Conservation (phyloP, 2,329 filamentous ascomycete species). For the Fusarium nematophilum region DNA sequence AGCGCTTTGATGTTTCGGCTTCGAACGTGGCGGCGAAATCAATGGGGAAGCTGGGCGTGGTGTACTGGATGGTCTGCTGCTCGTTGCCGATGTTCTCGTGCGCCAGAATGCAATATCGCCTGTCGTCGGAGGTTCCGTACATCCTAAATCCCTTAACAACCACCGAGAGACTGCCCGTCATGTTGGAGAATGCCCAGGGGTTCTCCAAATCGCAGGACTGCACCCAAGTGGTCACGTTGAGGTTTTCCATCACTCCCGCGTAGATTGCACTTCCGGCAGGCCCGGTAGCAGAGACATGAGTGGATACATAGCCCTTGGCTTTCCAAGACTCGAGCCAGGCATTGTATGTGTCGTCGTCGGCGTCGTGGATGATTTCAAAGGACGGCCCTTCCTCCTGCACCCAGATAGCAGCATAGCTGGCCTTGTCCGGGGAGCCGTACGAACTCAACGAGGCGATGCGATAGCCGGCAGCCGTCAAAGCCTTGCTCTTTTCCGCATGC, state of each 20-base stretch:
- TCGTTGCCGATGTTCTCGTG: conserved; percentile 32
- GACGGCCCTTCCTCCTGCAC: background rate
- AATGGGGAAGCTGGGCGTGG: background rate
- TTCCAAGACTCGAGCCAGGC: conserved; percentile 19
- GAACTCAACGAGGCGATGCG: conserved; percentile 24
- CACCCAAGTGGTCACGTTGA: conserved; percentile 11
- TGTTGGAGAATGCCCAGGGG: background rate
- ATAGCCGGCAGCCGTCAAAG: background rate
- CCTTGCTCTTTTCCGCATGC: conserved; percentile 2
- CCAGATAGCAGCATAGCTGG: conserved; percentile 32
- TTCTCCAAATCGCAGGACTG: conserved; percentile 18
- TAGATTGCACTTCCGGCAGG: conserved; percentile 10
- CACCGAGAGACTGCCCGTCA: conserved; percentile 4
- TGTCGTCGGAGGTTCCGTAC: conserved; percentile 25
- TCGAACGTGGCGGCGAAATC: background rate
- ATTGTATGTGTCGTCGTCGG: conserved; percentile 8
- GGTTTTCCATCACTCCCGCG: conserved; percentile 26
- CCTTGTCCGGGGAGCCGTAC: conserved; percentile 15
- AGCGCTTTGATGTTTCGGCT: conserved; percentile 21
- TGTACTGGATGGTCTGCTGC: conserved; percentile 16
- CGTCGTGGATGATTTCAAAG: conserved; percentile 11
- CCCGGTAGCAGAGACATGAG: conserved; percentile 24
- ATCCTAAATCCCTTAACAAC: conserved; percentile 20
- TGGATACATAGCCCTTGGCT: conserved; percentile 2
- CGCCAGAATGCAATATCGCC: conserved; percentile 28